Percentiles rank a stretch among this genome's conserved stretches.
Evolutionary conservation across 78 protist genomes (phyloP).

Genomic region (Pirum gemmata): DNA sequence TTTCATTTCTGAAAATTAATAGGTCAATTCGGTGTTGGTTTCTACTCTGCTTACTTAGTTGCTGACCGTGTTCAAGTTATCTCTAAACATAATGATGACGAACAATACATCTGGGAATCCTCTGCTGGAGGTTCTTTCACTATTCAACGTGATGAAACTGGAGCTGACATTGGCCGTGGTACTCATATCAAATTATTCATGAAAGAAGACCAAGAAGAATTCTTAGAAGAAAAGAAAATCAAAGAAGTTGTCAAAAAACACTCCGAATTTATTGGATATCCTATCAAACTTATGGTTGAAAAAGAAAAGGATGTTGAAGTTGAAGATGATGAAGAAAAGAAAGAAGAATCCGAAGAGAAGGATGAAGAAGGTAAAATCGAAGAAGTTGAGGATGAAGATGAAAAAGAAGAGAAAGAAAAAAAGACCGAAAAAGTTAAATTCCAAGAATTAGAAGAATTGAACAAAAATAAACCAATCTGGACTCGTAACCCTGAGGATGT

Average conservation of each 20-base stretch:
- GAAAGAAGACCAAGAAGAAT: slow-evolving; percentile 97
- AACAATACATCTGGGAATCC: slow-evolving; percentile 95
- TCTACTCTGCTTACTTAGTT: slow-evolving; percentile 99
- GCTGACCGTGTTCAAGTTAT: slow-evolving; percentile 92
- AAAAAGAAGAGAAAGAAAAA: slow-evolving; percentile 61
- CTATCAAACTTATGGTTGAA: slow-evolving; percentile 82
- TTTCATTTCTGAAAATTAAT: too few relatives aligned
- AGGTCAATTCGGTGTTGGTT: slow-evolving; percentile 99
- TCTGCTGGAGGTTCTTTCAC: slow-evolving; percentile 97
- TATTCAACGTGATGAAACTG: slow-evolving; percentile 63
- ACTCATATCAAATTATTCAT: slow-evolving; percentile 86
- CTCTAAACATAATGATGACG: slow-evolving; percentile 98
- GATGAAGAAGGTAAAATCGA: slow-evolving; percentile 62
- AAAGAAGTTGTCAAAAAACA: slow-evolving; percentile 96
- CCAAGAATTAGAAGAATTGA: slow-evolving; percentile 86
- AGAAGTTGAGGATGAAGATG: slow-evolving; percentile 76
- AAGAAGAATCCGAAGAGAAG: slow-evolving; percentile 52
- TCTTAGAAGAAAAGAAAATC: slow-evolving; percentile 85
- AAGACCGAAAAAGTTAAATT: slow-evolving; percentile 84
- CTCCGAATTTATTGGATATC: slow-evolving; percentile 98
- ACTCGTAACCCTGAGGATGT: slow-evolving; percentile 87
- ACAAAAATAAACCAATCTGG: slow-evolving; percentile 99
- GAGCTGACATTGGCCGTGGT: slow-evolving; percentile 88
- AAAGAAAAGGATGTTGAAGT: slow-evolving; percentile 82
- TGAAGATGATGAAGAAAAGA: slow-evolving; percentile 74